These are phyloP conservation scores for Syzygium oleosum DNA, from an alignment of 345 rosid genomes.

Conservation along the genomic window DNA sequence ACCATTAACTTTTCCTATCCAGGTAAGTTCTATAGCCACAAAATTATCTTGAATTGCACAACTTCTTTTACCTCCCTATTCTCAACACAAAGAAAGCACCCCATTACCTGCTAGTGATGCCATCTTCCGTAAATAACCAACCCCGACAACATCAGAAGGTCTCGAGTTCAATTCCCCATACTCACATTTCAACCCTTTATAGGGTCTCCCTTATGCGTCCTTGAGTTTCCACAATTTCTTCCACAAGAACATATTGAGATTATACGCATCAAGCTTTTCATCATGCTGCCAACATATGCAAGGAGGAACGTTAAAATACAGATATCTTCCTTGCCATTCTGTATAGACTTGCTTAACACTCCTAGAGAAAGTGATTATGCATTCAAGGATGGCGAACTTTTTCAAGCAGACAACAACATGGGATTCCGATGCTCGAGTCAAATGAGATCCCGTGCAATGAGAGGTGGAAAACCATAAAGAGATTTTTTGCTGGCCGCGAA, in stretches of 20 bases:
- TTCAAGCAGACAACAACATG: not conserved
- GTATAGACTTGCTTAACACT: not conserved
- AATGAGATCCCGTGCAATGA: not conserved
- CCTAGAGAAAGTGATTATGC: not conserved
- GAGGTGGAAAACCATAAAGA: not conserved
- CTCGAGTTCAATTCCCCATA: not conserved
- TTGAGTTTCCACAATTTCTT: not conserved
- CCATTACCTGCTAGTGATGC: not conserved
- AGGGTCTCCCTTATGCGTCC: not conserved
- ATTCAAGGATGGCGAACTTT: not conserved
- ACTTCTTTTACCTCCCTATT: not conserved
- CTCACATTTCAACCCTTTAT: not conserved
- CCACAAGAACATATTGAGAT: not conserved
- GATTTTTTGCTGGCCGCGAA: not conserved
- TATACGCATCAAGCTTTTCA: not conserved
- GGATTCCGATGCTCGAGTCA: not conserved
- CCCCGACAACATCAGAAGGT: not conserved
- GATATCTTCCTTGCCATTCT: not conserved
- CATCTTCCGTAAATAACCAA: not conserved
- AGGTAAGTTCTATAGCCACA: not conserved
- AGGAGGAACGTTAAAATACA: not conserved
- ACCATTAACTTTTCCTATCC: not conserved
- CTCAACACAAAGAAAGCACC: not conserved
- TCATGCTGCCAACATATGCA: not conserved
- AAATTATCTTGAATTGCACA: not conserved